These are phyloP conservation scores for Rasamsonia emersonii DNA, from an alignment of 2,329 filamentous ascomycete genomes.

Conservation along the genomic window DNA sequence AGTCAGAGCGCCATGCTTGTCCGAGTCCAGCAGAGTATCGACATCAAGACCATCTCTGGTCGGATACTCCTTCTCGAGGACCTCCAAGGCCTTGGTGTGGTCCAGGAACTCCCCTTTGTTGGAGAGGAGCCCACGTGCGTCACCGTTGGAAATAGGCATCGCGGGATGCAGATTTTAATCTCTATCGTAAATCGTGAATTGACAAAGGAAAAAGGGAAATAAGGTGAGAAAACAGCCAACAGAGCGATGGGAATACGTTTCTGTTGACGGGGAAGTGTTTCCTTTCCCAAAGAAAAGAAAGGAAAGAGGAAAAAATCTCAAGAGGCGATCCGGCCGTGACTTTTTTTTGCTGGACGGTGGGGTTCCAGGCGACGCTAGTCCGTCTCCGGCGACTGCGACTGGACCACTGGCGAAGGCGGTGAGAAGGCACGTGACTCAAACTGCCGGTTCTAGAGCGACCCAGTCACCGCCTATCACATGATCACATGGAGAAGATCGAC, in stretches of 20 bases:
- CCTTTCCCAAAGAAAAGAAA: slow-evolving; percentile 49
- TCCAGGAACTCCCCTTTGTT: slow-evolving; percentile 56
- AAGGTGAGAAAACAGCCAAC: slow-evolving; percentile 35
- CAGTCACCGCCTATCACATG: no score
- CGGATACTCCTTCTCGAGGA: slow-evolving; percentile 69
- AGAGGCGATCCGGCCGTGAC: slow-evolving; percentile 20
- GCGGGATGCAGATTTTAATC: slow-evolving; percentile 22
- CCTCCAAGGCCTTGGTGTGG: slow-evolving; percentile 65
- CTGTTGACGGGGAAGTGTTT: slow-evolving; percentile 53
- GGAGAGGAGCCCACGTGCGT: slow-evolving; percentile 41
- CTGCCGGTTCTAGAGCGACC: no score
- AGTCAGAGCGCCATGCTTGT: slow-evolving; percentile 84
- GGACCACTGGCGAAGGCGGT: no score
- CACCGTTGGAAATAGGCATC: slow-evolving; percentile 67
- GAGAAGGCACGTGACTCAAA: no score
- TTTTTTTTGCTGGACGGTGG: slow-evolving; percentile 19
- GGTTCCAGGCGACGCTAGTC: no score
- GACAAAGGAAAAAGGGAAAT: slow-evolving; percentile 13
- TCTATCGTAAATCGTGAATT: slow-evolving; percentile 13
- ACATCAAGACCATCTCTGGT: slow-evolving; percentile 79
- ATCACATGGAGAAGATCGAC: no score
- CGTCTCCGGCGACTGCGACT: no score
- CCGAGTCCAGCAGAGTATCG: slow-evolving; percentile 79
- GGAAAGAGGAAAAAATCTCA: slow-evolving; percentile 30
- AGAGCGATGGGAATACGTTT: slow-evolving; percentile 35